Percentiles rank a stretch among this genome's conserved stretches.
phyloP scores from a whole-genome alignment of 2,329 filamentous ascomycete genomes.

The Ascochyta clinopodiicola region DNA sequence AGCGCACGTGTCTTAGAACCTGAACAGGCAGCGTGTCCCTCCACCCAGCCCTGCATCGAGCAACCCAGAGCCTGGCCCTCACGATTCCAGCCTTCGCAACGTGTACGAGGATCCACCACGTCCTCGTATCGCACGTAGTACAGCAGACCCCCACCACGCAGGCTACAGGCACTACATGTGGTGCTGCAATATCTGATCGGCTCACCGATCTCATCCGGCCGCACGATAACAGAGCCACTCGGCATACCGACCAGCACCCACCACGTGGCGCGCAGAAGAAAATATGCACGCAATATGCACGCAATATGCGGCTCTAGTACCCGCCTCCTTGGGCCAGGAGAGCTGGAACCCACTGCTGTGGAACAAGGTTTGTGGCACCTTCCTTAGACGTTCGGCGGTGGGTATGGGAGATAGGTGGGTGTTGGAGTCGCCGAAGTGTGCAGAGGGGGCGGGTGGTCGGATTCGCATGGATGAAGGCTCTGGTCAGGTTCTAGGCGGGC shows the following conservation, averaged over 20 bases:
- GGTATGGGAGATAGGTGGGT: no score
- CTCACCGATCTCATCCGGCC: background rate
- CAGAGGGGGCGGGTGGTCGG: no score
- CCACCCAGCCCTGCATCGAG: conserved; percentile 4
- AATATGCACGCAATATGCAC: conserved; percentile 8
- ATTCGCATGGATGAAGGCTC: no score
- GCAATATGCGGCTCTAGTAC: conserved; percentile 11
- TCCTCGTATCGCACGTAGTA: background rate
- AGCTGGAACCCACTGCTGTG: background rate
- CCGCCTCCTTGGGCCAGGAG: background rate
- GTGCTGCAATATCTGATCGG: background rate
- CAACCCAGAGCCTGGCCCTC: conserved; percentile 4
- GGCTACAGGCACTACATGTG: background rate
- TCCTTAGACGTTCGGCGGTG: background rate
- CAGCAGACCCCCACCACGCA: background rate
- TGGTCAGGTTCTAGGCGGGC: no score
- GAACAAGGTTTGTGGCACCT: conserved; percentile 1
- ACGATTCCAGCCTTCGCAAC: conserved; percentile 1
- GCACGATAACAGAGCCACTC: conserved; percentile 3
- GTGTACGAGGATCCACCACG: background rate
- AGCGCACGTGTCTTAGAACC: background rate
- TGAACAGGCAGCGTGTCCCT: background rate
- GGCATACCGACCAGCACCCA: conserved; percentile 1
- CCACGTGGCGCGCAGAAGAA: conserved; percentile 8
- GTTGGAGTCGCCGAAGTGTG: no score